phyloP scores from a whole-genome alignment of 2,329 filamentous ascomycete species.

The Aspergillus ochraceus region DNA sequence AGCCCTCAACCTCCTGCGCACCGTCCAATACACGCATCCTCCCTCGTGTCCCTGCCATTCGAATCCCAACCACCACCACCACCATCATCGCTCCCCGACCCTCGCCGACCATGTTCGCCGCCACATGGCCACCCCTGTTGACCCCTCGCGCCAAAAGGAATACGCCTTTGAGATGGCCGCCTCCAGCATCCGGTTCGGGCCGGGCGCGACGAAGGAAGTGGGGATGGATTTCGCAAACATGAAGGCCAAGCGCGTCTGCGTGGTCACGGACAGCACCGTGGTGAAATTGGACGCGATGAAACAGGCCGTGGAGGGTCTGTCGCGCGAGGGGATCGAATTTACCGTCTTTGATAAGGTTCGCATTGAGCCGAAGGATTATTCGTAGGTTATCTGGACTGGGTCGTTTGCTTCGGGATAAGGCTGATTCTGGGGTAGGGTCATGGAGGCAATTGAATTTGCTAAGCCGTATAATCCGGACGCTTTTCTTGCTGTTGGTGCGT shows the following conservation, averaged over 20 bases:
- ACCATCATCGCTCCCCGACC: constrained; percentile 61
- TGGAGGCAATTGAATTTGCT: constrained; percentile 83
- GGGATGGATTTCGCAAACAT: constrained; percentile 97
- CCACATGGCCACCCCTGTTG: constrained; percentile 73
- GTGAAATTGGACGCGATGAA: constrained; percentile 83
- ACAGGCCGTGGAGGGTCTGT: constrained; percentile 79
- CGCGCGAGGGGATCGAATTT: constrained; percentile 75
- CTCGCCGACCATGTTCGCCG: constrained; percentile 57
- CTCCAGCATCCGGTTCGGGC: constrained; percentile 89
- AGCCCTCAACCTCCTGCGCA: constrained; percentile 67
- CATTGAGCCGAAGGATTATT: constrained; percentile 93
- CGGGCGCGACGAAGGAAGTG: constrained; percentile 89
- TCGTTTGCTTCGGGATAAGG: not conserved
- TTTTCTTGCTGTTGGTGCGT: constrained; percentile 79
- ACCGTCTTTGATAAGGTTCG: constrained; percentile 77
- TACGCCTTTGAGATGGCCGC: constrained; percentile 99
- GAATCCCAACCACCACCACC: constrained; percentile 79
- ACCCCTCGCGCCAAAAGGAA: constrained; percentile 75
- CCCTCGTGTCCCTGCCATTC: constrained; percentile 90
- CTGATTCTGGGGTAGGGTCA: constrained; percentile 59
- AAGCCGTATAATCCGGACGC: constrained; percentile 81
- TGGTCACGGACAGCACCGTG: constrained; percentile 87
- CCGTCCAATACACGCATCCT: constrained; percentile 88
- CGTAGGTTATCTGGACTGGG: constrained; percentile 52
- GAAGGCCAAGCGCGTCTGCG: constrained; percentile 80